Base-by-base conservation (phyloP, 164 flowering plant genomes). In the Amborella trichopoda region DNA sequence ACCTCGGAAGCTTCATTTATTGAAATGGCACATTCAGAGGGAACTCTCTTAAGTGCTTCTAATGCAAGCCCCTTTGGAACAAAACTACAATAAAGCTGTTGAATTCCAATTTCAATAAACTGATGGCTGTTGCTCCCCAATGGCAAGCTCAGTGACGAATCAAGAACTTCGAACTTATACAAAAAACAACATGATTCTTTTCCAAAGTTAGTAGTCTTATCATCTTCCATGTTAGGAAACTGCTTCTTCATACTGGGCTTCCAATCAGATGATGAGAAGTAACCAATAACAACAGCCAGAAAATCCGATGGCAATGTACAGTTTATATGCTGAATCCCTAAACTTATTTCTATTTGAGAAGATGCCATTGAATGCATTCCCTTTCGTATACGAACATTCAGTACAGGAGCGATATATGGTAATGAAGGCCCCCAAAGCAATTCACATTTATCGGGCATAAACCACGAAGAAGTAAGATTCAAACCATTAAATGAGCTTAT, bases 231-330 rank as follows among this genome's bases (percentile, higher is more conserved):
- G 40, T 20, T 6, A 25, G 18, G 44, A 40, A 46, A 45, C 22
- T 48, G 65, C 56, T 50, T 55, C 28, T 55, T 60, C 26, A 48
- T 46, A 56, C 40, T 30, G 28, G 55, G 38, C 37, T 28, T 65
- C 99, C 95, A 91, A 21, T 78, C 95, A 51, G 86, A 74, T 56
- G 80, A 53, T 28, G 90, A 70, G 48, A 87, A 87, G 58, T 91
- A 91, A 60, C 96, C 95, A 60, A 91, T 74, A 17, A 87, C 33
- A 22, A 84, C 63, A 30, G 93, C 75, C 55, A 91, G 62, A 59
- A 66, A 76, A 28, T 91, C 95, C 19, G 94, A 54, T 0, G 82
- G 76, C 53, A 91, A 60, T 49, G 73, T 48, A 59, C 95, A 84
- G 60, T 70, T 70, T 3, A 69, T 80, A 61, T 91, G 83, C 59